A percentile compares a stretch with the other conserved stretches of the same genome.
Evolutionary conservation across 495 filamentous ascomycete genomes (phyloP).

Genomic region (Aspergillus bridgeri): DNA sequence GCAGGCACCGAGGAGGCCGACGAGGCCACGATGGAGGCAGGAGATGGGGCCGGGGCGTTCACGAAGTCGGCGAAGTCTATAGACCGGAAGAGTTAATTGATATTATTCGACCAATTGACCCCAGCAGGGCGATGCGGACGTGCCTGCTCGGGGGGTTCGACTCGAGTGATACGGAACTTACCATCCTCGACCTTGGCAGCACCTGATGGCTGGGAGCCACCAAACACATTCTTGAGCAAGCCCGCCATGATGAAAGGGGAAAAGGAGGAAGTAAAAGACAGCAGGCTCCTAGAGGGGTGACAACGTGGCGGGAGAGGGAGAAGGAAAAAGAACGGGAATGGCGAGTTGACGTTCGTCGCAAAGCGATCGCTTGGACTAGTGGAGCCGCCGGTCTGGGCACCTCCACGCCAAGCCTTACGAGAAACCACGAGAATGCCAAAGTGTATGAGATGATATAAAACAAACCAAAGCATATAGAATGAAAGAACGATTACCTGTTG

Average conservation of each 20-base stretch:
- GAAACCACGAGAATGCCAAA: too few species aligned
- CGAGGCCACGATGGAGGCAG: conserved; percentile 45
- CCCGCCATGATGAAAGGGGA: conserved; percentile 55
- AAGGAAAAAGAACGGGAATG: conserved; percentile 17
- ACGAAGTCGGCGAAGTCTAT: conserved; percentile 80
- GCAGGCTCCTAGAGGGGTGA: background rate
- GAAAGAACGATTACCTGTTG: conserved; percentile 10
- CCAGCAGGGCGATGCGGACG: background rate
- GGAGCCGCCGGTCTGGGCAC: conserved; percentile 15
- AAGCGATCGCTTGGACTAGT: conserved; percentile 15
- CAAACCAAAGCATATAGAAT: background rate
- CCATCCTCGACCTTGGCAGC: conserved; percentile 57
- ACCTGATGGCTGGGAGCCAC: conserved; percentile 55
- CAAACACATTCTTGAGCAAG: conserved; percentile 65
- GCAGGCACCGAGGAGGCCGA: conserved; percentile 38
- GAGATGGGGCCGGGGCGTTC: conserved; percentile 60
- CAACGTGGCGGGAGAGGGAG: conserved; percentile 22
- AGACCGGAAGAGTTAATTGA: background rate
- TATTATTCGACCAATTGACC: background rate
- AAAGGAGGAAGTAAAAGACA: background rate
- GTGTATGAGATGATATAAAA: too few species aligned
- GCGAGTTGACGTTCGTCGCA: conserved; percentile 28
- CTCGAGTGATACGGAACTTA: conserved; percentile 36
- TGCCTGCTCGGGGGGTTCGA: background rate
- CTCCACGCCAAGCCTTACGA: conserved; percentile 11